phyloP scores from a whole-genome alignment of 1,284 basidiomycete genomes.

The Agaricales sp. region DNA sequence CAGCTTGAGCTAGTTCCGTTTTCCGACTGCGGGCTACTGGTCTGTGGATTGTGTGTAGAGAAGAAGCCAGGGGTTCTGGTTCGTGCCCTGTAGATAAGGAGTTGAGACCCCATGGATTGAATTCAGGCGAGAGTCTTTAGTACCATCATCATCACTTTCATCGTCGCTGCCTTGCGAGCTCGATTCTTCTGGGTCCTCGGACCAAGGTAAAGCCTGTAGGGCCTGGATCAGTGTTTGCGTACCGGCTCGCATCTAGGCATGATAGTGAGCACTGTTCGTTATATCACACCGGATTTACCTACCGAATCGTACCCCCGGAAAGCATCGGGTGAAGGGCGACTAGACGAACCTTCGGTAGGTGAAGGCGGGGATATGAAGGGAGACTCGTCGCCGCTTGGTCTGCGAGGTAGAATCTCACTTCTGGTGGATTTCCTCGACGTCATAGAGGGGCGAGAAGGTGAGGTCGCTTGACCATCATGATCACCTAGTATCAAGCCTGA shows the following conservation, averaged over 20 bases:
- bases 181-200: slow-evolving; percentile 40
- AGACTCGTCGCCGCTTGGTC: slow-evolving; percentile 44
- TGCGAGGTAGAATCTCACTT: slow-evolving; percentile 16
- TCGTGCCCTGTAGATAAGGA: neutral
- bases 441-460: slow-evolving; percentile 16
- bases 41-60: slow-evolving; percentile 1
- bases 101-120: neutral
- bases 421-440: slow-evolving; percentile 14
- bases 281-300: slow-evolving; percentile 24
- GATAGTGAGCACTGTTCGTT: too few species aligned
- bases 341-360: slow-evolving; percentile 35
- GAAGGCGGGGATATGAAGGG: slow-evolving; percentile 70
- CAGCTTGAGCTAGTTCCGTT: neutral
- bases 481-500: too few species aligned
- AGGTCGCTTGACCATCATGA: slow-evolving; percentile 17
- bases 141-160: neutral
- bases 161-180: neutral
- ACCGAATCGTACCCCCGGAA: slow-evolving; percentile 63
- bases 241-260: slow-evolving; percentile 61
- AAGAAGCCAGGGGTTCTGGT: slow-evolving; percentile 10
- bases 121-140: neutral
- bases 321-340: slow-evolving; percentile 34
- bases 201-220: slow-evolving; percentile 71
- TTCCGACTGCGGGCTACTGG: neutral
- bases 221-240: slow-evolving; percentile 82